Evolutionary conservation across 208 protist species (phyloP), one percentile per base, ranked within the genome.

Genomic region (Strigomonas culicis): DNA sequence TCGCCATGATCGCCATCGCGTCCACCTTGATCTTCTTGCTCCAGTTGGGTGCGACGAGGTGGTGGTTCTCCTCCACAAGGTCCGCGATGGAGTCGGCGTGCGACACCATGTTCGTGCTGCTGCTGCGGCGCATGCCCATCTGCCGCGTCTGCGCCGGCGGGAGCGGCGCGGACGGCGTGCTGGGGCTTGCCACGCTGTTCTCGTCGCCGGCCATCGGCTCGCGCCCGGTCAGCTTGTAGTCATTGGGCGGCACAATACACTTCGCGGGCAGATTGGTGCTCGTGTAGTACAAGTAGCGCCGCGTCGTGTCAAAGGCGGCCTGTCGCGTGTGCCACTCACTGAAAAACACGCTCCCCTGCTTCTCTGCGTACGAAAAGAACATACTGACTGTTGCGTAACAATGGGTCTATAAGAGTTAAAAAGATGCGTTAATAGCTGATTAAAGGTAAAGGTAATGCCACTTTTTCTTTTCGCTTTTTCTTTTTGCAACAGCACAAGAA

Each of bases 271-370:
- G 32, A 55, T 46, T 0, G 65, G 63, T 67, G 63, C 31, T 80
- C 10, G 80, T 79, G 73, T 90, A 90, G 70, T 90, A 87, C 6
- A 90, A 41, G 51, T 90, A 81, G 28, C 84, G 84, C 17, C 84
- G 80, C 25, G 66, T 49, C 11, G 80, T 82, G 75, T 90, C 84
- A 24, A 90, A 90, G 34, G 73, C 80, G 30, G 86, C 67, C 41
- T 80, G 63, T 17, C 80, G 79, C 59, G 70, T 41, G 28, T 79
- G 67, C 80, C 84, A 90, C 22, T 57, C 55, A 2, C 72, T 65
- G 36, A 79, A 82, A 31, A 90, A 74, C 46, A 59, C 55, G 30
- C 30, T 75, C 7, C 67, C 57, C 58, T 81, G 60, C 63, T 90
- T 90, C 55, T 90, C 84, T 1, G 67, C 84, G 57, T 72, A 70